Evolutionary conservation across 1,284 basidiomycete genomes (phyloP).

Genomic region (Cryptococcus sp.): DNA sequence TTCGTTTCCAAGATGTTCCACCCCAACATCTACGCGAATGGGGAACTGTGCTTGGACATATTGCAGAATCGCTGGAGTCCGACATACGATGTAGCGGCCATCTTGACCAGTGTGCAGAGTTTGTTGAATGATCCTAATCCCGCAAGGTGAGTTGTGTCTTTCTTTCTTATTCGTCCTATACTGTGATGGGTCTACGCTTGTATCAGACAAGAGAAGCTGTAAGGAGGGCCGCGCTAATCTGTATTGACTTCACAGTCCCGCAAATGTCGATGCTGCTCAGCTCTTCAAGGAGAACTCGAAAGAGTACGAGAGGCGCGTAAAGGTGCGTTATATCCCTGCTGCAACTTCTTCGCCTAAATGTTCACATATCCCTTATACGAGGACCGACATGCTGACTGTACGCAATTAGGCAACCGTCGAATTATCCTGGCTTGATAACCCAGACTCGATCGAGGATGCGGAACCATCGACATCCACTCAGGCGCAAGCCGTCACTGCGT

Average conservation of each 20-base stretch:
- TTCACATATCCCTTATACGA: background rate
- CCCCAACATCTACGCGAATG: slow-evolving; percentile 97
- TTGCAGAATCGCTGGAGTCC: slow-evolving; percentile 98
- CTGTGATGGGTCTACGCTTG: background rate
- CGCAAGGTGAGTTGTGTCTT: slow-evolving; percentile 61
- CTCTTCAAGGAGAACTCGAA: slow-evolving; percentile 98
- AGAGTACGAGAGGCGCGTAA: slow-evolving; percentile 90
- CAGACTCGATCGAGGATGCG: slow-evolving; percentile 20
- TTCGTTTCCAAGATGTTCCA: slow-evolving; percentile 99
- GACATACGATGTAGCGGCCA: slow-evolving; percentile 97
- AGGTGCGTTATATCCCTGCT: slow-evolving; percentile 57
- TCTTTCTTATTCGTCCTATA: background rate
- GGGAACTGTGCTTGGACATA: slow-evolving; percentile 96
- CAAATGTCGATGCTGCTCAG: slow-evolving; percentile 95
- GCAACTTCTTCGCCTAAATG: background rate
- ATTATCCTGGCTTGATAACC: slow-evolving; percentile 78
- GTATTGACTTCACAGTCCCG: slow-evolving; percentile 64
- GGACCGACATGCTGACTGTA: too few species aligned
- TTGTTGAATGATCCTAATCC: slow-evolving; percentile 97
- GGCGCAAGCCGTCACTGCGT: slow-evolving; percentile 12
- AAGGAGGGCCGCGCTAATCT: background rate
- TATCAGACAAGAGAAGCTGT: background rate
- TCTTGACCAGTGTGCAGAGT: slow-evolving; percentile 93
- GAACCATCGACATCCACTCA: slow-evolving; percentile 4
- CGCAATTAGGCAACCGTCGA: slow-evolving; percentile 66